Conservation (phyloP, 1,284 basidiomycete species). For the Pyrrhoderma lamaoense region DNA sequence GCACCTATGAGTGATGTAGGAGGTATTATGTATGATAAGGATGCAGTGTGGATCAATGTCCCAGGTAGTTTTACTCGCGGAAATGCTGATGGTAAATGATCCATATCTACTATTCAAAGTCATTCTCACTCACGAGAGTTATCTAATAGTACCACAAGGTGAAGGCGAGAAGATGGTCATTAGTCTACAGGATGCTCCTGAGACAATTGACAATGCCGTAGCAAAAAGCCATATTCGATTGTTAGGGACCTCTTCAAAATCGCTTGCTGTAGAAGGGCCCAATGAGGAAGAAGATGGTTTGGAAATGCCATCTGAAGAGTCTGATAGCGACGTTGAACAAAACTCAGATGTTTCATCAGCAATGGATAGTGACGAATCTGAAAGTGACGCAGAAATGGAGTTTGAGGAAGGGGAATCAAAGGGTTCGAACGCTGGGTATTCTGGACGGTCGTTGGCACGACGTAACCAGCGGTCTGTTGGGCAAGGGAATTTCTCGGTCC, state of each 20-base stretch:
- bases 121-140: slow-evolving; percentile 34
- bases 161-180: slow-evolving; percentile 98
- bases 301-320: slow-evolving; percentile 6
- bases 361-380: slow-evolving; percentile 21
- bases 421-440: neutral
- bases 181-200: slow-evolving; percentile 82
- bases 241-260: slow-evolving; percentile 60
- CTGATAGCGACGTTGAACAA: neutral
- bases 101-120: too few relatives aligned
- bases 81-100: slow-evolving; percentile 45
- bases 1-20: slow-evolving; percentile 99
- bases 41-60: slow-evolving; percentile 97
- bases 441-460: slow-evolving; percentile 43
- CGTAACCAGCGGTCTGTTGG: slow-evolving; percentile 35
- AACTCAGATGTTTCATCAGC: slow-evolving; percentile 26
- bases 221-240: slow-evolving; percentile 79
- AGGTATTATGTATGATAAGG: slow-evolving; percentile 96
- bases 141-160: slow-evolving; percentile 37
- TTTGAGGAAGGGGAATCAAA: slow-evolving; percentile 26
- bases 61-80: slow-evolving; percentile 86
- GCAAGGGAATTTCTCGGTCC: slow-evolving; percentile 30
- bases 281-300: slow-evolving; percentile 1
- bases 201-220: slow-evolving; percentile 82
- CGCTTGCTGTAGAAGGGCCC: slow-evolving; percentile 2
- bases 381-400: slow-evolving; percentile 24